Conservation (phyloP, 768 basidiomycete species). For the Thelephora ganbajun region DNA sequence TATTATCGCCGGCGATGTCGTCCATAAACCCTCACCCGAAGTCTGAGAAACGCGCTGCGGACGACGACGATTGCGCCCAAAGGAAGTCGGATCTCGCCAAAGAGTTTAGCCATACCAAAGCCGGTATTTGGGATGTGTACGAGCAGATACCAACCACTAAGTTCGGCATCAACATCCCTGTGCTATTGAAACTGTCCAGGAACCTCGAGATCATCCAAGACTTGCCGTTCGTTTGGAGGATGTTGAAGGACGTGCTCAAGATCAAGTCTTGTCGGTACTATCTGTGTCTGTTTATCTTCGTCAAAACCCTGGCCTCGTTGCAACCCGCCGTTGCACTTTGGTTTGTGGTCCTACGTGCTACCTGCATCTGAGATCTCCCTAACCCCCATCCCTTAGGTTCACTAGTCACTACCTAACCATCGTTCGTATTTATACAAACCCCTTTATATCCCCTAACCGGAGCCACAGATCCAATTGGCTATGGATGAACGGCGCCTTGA, state of each 20-base stretch:
- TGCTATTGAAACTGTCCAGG: conserved; percentile 30
- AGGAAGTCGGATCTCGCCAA: too few relatives aligned
- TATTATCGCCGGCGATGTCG: too few relatives aligned
- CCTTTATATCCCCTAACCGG: background rate
- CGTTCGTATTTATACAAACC: conserved; percentile 19
- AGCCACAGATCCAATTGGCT: conserved; percentile 45
- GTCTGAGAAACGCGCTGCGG: too few relatives aligned
- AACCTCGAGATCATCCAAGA: conserved; percentile 31
- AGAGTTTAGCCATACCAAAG: too few relatives aligned
- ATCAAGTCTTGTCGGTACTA: conserved; percentile 38
- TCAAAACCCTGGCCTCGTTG: conserved; percentile 31
- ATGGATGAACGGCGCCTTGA: conserved; percentile 52
- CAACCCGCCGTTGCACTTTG: conserved; percentile 53
- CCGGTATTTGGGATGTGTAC: conserved; percentile 68
- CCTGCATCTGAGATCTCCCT: conserved; percentile 2
- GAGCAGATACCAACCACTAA: conserved; percentile 34
- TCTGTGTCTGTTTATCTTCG: conserved; percentile 29
- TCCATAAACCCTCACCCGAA: too few relatives aligned
- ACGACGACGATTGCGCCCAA: too few relatives aligned
- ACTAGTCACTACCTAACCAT: conserved; percentile 52
- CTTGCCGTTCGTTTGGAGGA: conserved; percentile 50
- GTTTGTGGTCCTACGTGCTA: conserved; percentile 18
- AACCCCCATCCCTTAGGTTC: conserved; percentile 26
- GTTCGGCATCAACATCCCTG: conserved; percentile 21
- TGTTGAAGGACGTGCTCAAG: conserved; percentile 46